phyloP scores from a whole-genome alignment of 2,329 filamentous ascomycete species.

The Dactylellina cionopaga region DNA sequence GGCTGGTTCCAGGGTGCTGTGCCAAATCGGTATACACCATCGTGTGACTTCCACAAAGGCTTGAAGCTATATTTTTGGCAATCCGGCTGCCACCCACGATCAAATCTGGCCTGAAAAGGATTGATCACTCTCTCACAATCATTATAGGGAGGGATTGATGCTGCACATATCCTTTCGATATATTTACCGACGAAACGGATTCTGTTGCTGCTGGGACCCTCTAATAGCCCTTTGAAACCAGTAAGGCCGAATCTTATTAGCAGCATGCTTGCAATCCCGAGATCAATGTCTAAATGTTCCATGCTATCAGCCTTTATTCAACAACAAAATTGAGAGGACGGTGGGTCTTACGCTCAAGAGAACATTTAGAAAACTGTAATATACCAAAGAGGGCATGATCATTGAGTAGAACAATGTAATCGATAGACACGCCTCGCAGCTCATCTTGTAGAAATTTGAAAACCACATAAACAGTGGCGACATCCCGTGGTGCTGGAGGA shows the following conservation, averaged over 20 bases:
- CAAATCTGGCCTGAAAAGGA: background rate
- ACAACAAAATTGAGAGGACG: no score
- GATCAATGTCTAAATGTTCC: no score
- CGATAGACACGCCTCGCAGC: no score
- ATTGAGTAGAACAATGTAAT: no score
- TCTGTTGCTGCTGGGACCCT: background rate
- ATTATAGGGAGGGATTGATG: accelerated
- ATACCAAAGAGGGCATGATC: no score
- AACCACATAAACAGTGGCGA: background rate
- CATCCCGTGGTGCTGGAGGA: background rate
- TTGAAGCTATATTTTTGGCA: background rate
- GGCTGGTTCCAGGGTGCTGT: background rate
- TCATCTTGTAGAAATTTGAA: no score
- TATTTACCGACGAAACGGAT: background rate
- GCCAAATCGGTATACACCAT: background rate
- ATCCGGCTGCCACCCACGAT: background rate
- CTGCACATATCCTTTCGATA: background rate
- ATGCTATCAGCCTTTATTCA: no score
- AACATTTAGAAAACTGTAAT: no score
- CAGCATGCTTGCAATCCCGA: no score
- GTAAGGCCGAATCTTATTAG: no score
- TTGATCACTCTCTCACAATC: background rate
- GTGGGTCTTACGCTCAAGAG: no score
- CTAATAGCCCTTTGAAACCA: background rate
- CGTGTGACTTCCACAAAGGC: background rate